phyloP scores from a whole-genome alignment of 768 basidiomycete species.

The Hysterangium stoloniferum region DNA sequence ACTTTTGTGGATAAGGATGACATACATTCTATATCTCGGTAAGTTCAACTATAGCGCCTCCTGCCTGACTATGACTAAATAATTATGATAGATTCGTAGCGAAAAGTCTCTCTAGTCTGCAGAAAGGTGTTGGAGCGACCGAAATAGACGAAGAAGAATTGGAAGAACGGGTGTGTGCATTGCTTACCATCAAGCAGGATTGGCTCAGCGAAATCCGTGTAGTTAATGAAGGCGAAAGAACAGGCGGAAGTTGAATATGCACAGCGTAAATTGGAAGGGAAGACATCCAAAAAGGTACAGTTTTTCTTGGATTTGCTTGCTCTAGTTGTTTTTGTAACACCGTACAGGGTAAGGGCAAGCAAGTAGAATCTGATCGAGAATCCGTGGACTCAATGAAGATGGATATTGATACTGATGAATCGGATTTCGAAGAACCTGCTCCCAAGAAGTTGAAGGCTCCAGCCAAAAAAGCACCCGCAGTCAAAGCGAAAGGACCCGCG shows the following conservation, averaged over 20 bases:
- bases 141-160: conserved; percentile 67
- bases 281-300: conserved; percentile 38
- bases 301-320: background rate
- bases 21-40: conserved; percentile 85
- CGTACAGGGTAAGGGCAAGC: conserved; percentile 40
- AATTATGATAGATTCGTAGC: conserved; percentile 53
- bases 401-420: conserved; percentile 56
- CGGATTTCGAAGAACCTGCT: conserved; percentile 40
- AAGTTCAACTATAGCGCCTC: conserved; percentile 25
- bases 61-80: background rate
- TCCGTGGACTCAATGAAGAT: conserved; percentile 69
- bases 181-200: background rate
- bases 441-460: conserved; percentile 25
- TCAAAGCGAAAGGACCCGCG: conserved; percentile 33
- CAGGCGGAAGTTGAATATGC: conserved; percentile 38
- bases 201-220: background rate
- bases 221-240: conserved; percentile 61
- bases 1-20: conserved; percentile 98
- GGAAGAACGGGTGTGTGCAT: conserved; percentile 54
- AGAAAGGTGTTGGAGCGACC: conserved; percentile 60
- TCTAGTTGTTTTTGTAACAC: background rate
- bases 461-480: conserved; percentile 23
- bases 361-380: conserved; percentile 44
- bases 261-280: conserved; percentile 18
- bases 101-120: conserved; percentile 47